Base-by-base conservation (phyloP, 1,284 basidiomycete species). In the Sphagnurus paluster region DNA sequence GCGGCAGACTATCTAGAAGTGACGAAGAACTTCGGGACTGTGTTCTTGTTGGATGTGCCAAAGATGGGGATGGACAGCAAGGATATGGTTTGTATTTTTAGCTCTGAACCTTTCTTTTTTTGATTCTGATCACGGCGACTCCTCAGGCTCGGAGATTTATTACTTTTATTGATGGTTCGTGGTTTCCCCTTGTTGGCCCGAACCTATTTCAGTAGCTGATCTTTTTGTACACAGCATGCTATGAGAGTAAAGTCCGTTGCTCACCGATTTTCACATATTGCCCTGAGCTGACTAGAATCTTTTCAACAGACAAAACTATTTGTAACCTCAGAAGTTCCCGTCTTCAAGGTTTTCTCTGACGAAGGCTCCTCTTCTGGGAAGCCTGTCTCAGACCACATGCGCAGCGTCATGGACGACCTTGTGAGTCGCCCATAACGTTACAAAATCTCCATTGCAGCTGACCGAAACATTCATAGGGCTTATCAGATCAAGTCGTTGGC, bases 1-100 rank as follows among this genome's bases (percentile, higher is more conserved):
- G 96, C 97, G 13, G 92, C 93, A 5, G 97, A 99, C 68, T 99
- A 98, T 67, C 70, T 99, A 33, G 93, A 98, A 70, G 82, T 99
- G 48, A 97, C 95, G 21, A 83, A 83, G 58, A 82, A 75, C 33
- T 99, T 97, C 63, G 75, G 78, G 38, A 95, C 92, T 6, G 77
- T 99, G 28, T 98, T 99, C 63, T 72, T 99, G 32, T 74, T 86
- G 32, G 86, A 91, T 56, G 82, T 99, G 17, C 93, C 91, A 33
- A 87, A 89, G 72, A 87, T 99, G 84, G 88, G 85, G 1, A 65
- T 98, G 54, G 78, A 83, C 48, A 81, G 87, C 66, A 93, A 97
- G 68, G 97, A 99, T 66, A 78, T 87, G 71, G 90, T 89, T 56
- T 46, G 8, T 3, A 73, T 61, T 29, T 29, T 38, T 38, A 36